Evolutionary conservation across 1,284 basidiomycete genomes (phyloP), one percentile per base, ranked within the genome.

Genomic region (Ustilago esculenta): DNA sequence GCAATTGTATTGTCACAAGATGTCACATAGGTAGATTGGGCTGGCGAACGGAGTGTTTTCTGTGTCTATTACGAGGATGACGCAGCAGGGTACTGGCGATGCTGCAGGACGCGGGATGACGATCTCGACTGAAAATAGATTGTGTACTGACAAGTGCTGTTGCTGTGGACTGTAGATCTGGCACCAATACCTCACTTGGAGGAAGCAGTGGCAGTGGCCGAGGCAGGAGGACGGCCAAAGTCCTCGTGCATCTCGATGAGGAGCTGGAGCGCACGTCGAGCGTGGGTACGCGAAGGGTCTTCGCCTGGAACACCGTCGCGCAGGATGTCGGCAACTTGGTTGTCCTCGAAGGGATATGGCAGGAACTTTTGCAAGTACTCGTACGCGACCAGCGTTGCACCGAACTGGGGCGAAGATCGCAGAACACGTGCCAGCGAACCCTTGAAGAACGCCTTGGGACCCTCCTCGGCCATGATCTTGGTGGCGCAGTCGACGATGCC

Each of bases 361-460:
- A 70, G 34, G 67, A 70, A 70, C 57, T 70, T 70, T 37, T 70
- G 67, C 66, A 92, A 83, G 80, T 90, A 88, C 81, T 93, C 91
- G 83, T 92, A 92, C 32, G 88, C 90, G 64, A 96, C 89, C 24
- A 98, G 86, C 20, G 95, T 98, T 73, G 94, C 96, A 49, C 92
- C 92, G 80, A 94, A 95, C 53, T 84, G 84, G 17, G 84, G 84
- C 20, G 78, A 81, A 49, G 90, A 92, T 72, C 94, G 87, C 58
- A 96, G 84, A 45, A 97, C 86, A 72, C 94, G 91, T 37, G 95
- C 95, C 24, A 91, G 87, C 46, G 94, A 94, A 48, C 95, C 96
- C 84, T 98, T 98, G 88, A 92, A 98, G 68, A 98, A 85, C 9
- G 96, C 95, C 41, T 85, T 86, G 82, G 91, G 90, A 8, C 92